These are phyloP conservation scores for Chaetomiaceae sp. DNA, from an alignment of 2,329 filamentous ascomycete species.

Conservation along the genomic window DNA sequence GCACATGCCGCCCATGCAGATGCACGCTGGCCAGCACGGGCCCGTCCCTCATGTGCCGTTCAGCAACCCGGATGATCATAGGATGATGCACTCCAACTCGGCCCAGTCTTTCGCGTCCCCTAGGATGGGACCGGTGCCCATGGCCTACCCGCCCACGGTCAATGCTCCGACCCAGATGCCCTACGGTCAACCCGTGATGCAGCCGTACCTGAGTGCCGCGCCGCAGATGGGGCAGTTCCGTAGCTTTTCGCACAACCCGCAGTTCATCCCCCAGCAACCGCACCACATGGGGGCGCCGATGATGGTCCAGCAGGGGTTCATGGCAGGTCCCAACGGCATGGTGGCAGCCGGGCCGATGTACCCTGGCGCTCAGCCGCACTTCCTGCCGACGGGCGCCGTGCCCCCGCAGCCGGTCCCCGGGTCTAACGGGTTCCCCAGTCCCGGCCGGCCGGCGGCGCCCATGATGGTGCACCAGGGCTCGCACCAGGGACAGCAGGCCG, in stretches of 20 bases:
- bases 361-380: slow-evolving; percentile 59
- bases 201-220: slow-evolving; percentile 64
- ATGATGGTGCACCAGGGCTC: slow-evolving; percentile 95
- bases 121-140: slow-evolving; percentile 64
- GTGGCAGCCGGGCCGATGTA: slow-evolving; percentile 70
- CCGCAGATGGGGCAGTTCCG: slow-evolving; percentile 67
- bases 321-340: slow-evolving; percentile 67
- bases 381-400: slow-evolving; percentile 54
- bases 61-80: slow-evolving; percentile 74
- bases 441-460: slow-evolving; percentile 69
- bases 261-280: slow-evolving; percentile 67
- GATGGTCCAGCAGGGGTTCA: slow-evolving; percentile 79
- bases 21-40: slow-evolving; percentile 67
- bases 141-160: slow-evolving; percentile 65
- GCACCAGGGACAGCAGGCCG: slow-evolving; percentile 72
- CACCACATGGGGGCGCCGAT: slow-evolving; percentile 70
- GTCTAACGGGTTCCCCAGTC: slow-evolving; percentile 80
- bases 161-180: slow-evolving; percentile 64
- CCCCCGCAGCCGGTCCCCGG: slow-evolving; percentile 58
- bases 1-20: slow-evolving; percentile 72
- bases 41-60: slow-evolving; percentile 62
- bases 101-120: slow-evolving; percentile 83
- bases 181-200: slow-evolving; percentile 67
- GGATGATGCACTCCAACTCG: slow-evolving; percentile 83
- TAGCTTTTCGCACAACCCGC: slow-evolving; percentile 65